These are phyloP conservation scores for Tylopilus intermedius DNA, from an alignment of 768 basidiomycete genomes.

Conservation along the genomic window DNA sequence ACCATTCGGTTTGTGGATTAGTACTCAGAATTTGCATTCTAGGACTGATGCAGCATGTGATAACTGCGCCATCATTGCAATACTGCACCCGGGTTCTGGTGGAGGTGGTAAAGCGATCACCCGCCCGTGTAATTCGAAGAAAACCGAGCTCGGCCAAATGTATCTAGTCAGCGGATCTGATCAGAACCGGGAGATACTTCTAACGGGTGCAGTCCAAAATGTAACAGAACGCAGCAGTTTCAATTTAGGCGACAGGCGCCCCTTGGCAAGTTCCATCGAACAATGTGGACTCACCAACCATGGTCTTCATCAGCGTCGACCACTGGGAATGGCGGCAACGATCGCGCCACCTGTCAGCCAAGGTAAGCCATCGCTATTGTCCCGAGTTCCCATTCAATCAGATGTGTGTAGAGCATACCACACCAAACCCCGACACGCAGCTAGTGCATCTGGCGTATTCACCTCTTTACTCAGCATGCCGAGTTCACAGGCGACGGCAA, in stretches of 20 bases:
- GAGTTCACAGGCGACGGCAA: neutral
- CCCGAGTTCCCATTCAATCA: slow-evolving; percentile 9
- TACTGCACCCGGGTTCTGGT: neutral
- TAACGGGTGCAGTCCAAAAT: slow-evolving; percentile 1
- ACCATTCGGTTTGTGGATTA: slow-evolving; percentile 1
- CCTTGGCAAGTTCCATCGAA: neutral
- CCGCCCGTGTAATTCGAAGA: neutral
- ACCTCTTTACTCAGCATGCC: slow-evolving; percentile 10
- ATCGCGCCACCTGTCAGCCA: slow-evolving; percentile 13
- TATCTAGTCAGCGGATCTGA: neutral
- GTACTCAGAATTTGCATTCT: neutral
- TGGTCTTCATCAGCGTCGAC: slow-evolving; percentile 1
- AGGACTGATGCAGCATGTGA: neutral
- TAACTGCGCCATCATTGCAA: neutral
- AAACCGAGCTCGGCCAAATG: neutral
- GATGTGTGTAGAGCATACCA: neutral
- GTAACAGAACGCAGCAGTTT: slow-evolving; percentile 1
- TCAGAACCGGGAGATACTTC: neutral
- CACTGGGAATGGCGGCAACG: slow-evolving; percentile 11
- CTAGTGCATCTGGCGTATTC: slow-evolving; percentile 3
- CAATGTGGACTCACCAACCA: slow-evolving; percentile 1
- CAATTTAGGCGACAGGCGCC: neutral
- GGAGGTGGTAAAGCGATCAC: neutral
- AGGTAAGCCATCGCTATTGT: slow-evolving; percentile 20
- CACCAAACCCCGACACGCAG: slow-evolving; percentile 1